Evolutionary conservation across 208 protist genomes (phyloP).

Genomic region (Balamuthia mandrillaris): DNA sequence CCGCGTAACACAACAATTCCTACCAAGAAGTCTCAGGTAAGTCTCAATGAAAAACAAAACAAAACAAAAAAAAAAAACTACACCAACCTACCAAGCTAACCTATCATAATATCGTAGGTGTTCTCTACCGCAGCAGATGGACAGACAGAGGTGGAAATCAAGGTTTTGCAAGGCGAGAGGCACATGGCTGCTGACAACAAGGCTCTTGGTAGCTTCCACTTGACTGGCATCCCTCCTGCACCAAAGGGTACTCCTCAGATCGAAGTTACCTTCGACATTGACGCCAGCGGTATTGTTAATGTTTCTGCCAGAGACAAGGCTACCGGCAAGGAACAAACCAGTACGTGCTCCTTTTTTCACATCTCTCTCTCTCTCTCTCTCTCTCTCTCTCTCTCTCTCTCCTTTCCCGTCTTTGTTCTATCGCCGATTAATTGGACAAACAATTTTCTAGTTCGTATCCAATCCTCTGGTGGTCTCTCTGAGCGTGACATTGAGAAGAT

Average conservation of each 20-base stretch:
- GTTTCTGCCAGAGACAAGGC: conserved; percentile 83
- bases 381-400: not conserved
- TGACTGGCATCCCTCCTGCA: conserved; percentile 70
- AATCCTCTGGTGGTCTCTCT: not conserved
- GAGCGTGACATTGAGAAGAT: not conserved
- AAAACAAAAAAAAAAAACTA: not conserved
- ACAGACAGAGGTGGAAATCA: conserved; percentile 86
- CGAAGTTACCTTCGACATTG: conserved; percentile 85
- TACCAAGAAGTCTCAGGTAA: conserved; percentile 92
- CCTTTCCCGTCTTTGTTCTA: not conserved
- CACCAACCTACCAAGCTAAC: no score
- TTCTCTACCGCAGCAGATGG: conserved; percentile 87
- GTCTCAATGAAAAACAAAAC: no score
- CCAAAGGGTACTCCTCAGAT: conserved; percentile 80
- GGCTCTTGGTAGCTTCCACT: conserved; percentile 80
- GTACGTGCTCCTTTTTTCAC: not conserved
- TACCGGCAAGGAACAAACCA: conserved; percentile 74
- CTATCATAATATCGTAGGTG: conserved; percentile 11
- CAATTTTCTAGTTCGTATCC: not conserved
- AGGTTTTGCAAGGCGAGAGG: conserved; percentile 88
- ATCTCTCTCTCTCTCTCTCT: no score
- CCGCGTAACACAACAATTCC: conserved; percentile 98
- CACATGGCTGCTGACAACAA: conserved; percentile 84
- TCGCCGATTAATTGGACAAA: not conserved
- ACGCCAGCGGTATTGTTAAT: conserved; percentile 83